A percentile compares a stretch with the other conserved stretches of the same genome.
These are phyloP conservation scores for Terfezia boudieri DNA, from an alignment of 495 filamentous ascomycete species.

Conservation along the genomic window DNA sequence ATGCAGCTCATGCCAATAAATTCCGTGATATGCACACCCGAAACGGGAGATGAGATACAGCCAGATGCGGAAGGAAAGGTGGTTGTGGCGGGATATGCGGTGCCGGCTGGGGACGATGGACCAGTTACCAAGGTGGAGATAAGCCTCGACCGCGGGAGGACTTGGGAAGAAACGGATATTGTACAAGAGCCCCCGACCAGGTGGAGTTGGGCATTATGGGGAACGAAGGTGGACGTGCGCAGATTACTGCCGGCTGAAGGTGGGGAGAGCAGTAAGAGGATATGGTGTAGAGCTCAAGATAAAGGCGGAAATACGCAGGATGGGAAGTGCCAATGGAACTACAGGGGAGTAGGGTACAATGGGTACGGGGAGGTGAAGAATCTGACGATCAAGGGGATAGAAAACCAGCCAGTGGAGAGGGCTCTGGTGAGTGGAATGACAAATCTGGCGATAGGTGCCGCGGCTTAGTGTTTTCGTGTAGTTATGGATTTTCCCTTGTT, in stretches of 20 bases:
- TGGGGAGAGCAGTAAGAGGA: slow-evolving; percentile 10
- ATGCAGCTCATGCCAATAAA: slow-evolving; percentile 31
- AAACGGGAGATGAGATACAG: slow-evolving; percentile 20
- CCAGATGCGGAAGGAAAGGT: slow-evolving; percentile 21
- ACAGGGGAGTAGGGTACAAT: slow-evolving; percentile 38
- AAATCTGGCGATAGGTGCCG: no score
- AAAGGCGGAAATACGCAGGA: slow-evolving; percentile 27
- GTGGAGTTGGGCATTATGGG: slow-evolving; percentile 18
- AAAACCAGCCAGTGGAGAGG: no score
- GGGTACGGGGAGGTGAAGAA: slow-evolving; percentile 33
- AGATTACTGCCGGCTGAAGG: slow-evolving; percentile 16
- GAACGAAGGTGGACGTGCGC: slow-evolving; percentile 3
- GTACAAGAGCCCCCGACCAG: slow-evolving; percentile 5
- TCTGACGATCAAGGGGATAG: slow-evolving; percentile 17
- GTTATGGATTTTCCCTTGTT: no score
- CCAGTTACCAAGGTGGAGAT: slow-evolving; percentile 33
- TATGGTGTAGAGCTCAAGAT: slow-evolving; percentile 33
- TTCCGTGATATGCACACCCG: slow-evolving; percentile 30
- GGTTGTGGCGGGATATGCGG: slow-evolving; percentile 33
- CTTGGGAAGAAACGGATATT: slow-evolving; percentile 29
- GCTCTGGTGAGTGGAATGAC: no score
- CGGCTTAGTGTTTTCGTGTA: no score
- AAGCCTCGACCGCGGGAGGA: slow-evolving; percentile 26
- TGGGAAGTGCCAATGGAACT: slow-evolving; percentile 30
- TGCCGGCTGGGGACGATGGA: slow-evolving; percentile 31